These are phyloP conservation scores for Castanea mollissima DNA, from an alignment of 306 rosid species.

Conservation along the genomic window DNA sequence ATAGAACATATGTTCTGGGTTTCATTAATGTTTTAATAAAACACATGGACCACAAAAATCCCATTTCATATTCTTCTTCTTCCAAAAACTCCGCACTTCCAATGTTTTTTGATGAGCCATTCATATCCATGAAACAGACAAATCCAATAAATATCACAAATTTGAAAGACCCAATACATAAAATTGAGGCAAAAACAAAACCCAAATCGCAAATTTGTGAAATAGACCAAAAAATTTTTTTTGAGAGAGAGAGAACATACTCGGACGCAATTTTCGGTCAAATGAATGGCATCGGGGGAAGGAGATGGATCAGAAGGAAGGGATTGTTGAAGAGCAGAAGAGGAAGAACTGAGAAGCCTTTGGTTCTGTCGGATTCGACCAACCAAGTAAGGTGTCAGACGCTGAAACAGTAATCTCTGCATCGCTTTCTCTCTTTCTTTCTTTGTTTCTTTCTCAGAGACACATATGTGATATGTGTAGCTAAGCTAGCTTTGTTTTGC, in stretches of 20 bases:
- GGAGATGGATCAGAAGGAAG: slow-evolving; percentile 36
- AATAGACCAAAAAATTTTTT: background rate
- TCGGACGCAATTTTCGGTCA: slow-evolving; percentile 69
- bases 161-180: background rate
- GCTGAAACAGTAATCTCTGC: slow-evolving; percentile 47
- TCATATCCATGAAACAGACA: too few species aligned
- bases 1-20: background rate
- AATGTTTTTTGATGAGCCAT: background rate
- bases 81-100: background rate
- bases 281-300: slow-evolving; percentile 43
- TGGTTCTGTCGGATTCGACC: slow-evolving; percentile 55
- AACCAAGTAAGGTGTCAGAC: slow-evolving; percentile 41
- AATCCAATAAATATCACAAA: background rate
- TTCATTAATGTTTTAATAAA: background rate
- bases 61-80: background rate
- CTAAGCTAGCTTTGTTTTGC: too few species aligned
- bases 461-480: background rate
- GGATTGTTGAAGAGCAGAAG: slow-evolving; percentile 50
- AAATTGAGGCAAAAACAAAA: background rate
- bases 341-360: slow-evolving; percentile 44
- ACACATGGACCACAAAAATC: background rate
- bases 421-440: slow-evolving; percentile 16
- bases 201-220: background rate
- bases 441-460: slow-evolving; percentile 1
- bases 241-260: slow-evolving; percentile 27